Conservation (phyloP, 2,329 filamentous ascomycete species). For the Ascochyta fabae region DNA sequence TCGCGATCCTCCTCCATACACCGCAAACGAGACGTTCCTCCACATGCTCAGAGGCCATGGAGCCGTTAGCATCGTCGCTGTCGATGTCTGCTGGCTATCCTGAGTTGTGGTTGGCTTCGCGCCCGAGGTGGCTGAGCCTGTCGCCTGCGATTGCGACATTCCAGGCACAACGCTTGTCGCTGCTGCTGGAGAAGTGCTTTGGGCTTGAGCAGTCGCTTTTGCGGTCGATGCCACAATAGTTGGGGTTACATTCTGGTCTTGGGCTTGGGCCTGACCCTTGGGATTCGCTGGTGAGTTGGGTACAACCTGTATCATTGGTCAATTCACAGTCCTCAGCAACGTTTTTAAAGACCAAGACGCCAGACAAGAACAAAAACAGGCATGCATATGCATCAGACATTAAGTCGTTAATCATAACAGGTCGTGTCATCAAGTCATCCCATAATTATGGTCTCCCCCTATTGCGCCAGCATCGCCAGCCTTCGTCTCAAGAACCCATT, state of each 20-base stretch:
- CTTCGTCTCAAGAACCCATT: constrained; percentile 8
- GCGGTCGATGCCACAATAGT: neutral
- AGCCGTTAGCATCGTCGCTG: neutral
- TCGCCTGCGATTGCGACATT: neutral
- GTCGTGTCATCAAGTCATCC: neutral
- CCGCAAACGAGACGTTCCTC: neutral
- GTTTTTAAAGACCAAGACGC: neutral
- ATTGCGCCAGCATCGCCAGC: constrained; percentile 8
- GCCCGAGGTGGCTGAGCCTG: neutral
- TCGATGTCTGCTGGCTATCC: neutral
- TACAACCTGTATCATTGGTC: constrained; percentile 6
- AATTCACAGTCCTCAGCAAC: neutral
- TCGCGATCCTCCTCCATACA: neutral
- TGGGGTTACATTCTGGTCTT: neutral
- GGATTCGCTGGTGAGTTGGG: neutral
- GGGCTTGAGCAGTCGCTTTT: neutral
- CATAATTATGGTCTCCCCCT: neutral
- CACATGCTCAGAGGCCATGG: neutral
- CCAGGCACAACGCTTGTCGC: neutral
- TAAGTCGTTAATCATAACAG: constrained; percentile 12
- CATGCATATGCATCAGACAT: constrained; percentile 10
- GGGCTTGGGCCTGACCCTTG: neutral
- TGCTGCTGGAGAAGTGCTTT: neutral
- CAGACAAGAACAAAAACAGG: neutral
- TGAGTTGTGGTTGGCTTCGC: neutral